A percentile compares a stretch with the other conserved stretches of the same genome.
phyloP scores from a whole-genome alignment of 2,329 filamentous ascomycete species.

The Stromatinia cepivora region DNA sequence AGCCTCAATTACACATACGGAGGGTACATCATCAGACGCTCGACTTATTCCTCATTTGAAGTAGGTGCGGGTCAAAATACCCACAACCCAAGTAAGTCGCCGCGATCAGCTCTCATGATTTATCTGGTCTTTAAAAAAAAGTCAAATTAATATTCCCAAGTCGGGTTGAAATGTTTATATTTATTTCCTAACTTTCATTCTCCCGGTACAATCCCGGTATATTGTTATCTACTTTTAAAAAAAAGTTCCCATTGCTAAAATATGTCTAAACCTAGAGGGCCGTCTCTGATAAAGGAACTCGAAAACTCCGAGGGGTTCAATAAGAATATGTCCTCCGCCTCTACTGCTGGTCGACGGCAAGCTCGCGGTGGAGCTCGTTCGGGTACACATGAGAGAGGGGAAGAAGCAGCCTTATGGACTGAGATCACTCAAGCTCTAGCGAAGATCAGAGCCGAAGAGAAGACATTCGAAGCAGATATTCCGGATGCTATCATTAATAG shows the following conservation, averaged over 20 bases:
- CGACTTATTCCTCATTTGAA: conserved; percentile 22
- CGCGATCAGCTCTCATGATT: conserved; percentile 3
- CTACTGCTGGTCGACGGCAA: conserved; percentile 24
- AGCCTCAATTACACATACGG: neutral
- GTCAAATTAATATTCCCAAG: neutral
- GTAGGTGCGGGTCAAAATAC: conserved; percentile 24
- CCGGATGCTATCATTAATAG: conserved; percentile 28
- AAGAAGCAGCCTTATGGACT: conserved; percentile 28
- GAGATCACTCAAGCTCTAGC: conserved; percentile 24
- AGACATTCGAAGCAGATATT: conserved; percentile 20
- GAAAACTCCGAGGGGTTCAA: conserved; percentile 2
- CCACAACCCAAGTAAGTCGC: conserved; percentile 23
- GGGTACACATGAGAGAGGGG: conserved; percentile 27
- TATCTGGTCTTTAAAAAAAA: neutral
- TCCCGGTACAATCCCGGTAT: conserved; percentile 4
- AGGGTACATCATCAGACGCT: neutral
- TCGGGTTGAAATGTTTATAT: conserved; percentile 3
- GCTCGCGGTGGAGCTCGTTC: conserved; percentile 27
- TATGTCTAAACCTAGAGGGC: conserved; percentile 11
- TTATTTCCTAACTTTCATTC: neutral
- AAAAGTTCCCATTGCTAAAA: neutral
- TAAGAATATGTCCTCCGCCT: conserved; percentile 26
- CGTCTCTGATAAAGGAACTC: neutral
- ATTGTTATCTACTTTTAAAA: conserved; percentile 1
- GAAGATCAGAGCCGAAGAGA: conserved; percentile 27